phyloP scores from a whole-genome alignment of 768 basidiomycete genomes.

The Amanita muscaria region DNA sequence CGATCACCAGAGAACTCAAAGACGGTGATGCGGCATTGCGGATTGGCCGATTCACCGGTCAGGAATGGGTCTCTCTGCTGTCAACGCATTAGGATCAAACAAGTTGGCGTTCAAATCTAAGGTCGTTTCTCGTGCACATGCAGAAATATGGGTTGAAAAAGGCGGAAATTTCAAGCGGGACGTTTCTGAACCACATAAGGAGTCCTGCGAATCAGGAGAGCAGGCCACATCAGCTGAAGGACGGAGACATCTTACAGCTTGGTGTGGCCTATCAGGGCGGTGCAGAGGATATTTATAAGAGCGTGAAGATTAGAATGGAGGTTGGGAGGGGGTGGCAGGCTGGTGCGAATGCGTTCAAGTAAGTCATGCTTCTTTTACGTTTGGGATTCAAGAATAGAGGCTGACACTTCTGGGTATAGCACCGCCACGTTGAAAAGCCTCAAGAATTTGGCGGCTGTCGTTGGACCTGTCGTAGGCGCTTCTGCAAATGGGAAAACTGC shows the following conservation, averaged over 20 bases:
- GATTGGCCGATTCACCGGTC: slow-evolving; percentile 91
- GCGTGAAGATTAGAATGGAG: slow-evolving; percentile 93
- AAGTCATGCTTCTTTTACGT: slow-evolving; percentile 13
- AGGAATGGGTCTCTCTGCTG: slow-evolving; percentile 53
- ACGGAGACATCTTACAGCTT: slow-evolving; percentile 90
- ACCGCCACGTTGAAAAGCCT: slow-evolving; percentile 72
- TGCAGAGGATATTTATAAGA: slow-evolving; percentile 93
- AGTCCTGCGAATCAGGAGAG: slow-evolving; percentile 77
- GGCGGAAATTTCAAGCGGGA: slow-evolving; percentile 75
- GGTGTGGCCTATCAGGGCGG: slow-evolving; percentile 98
- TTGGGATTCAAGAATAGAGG: neutral
- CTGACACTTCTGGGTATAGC: slow-evolving; percentile 25
- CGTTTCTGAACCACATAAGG: slow-evolving; percentile 93
- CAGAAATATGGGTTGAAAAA: slow-evolving; percentile 81
- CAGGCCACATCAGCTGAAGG: slow-evolving; percentile 68
- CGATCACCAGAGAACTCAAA: slow-evolving; percentile 78
- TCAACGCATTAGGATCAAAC: slow-evolving; percentile 62
- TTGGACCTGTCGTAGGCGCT: slow-evolving; percentile 22
- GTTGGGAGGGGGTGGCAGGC: slow-evolving; percentile 86
- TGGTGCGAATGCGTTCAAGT: slow-evolving; percentile 88
- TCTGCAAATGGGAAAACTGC: slow-evolving; percentile 9
- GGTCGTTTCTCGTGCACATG: slow-evolving; percentile 90
- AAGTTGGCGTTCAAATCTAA: slow-evolving; percentile 94
- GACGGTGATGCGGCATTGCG: slow-evolving; percentile 65
- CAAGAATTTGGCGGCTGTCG: slow-evolving; percentile 39